Evolutionary conservation across 176 grass and related monocot genomes (phyloP).

Genomic region (Oryza glaberrima): DNA sequence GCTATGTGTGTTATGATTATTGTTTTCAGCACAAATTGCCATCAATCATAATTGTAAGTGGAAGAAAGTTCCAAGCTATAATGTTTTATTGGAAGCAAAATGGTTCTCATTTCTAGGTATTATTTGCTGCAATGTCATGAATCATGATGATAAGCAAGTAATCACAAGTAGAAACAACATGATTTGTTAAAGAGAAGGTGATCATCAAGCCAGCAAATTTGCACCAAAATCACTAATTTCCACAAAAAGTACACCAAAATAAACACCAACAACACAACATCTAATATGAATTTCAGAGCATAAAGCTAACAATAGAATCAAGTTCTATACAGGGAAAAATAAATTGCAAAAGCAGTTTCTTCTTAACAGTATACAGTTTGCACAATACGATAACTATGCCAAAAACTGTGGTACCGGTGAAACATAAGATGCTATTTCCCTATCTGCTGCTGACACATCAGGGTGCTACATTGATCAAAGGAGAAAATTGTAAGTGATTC

Average conservation of each 20-base stretch:
- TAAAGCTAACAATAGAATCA: neutral
- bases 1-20: neutral
- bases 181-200: neutral
- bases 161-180: neutral
- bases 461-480: neutral
- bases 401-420: neutral
- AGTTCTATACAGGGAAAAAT: neutral
- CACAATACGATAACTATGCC: neutral
- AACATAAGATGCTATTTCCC: neutral
- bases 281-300: slow-evolving; percentile 7
- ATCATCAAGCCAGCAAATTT: neutral
- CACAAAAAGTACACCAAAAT: neutral
- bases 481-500: neutral
- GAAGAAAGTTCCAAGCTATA: neutral
- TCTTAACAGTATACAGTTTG: neutral
- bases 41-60: neutral
- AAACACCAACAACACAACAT: neutral
- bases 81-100: slow-evolving; percentile 14
- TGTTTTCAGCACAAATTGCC: neutral
- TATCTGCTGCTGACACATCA: neutral
- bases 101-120: neutral
- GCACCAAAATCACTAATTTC: neutral
- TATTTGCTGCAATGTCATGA: neutral
- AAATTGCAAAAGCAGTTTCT: neutral
- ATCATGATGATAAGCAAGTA: neutral